Base-by-base conservation (phyloP, 1,284 basidiomycete species). In the Vanrija pseudolonga region DNA sequence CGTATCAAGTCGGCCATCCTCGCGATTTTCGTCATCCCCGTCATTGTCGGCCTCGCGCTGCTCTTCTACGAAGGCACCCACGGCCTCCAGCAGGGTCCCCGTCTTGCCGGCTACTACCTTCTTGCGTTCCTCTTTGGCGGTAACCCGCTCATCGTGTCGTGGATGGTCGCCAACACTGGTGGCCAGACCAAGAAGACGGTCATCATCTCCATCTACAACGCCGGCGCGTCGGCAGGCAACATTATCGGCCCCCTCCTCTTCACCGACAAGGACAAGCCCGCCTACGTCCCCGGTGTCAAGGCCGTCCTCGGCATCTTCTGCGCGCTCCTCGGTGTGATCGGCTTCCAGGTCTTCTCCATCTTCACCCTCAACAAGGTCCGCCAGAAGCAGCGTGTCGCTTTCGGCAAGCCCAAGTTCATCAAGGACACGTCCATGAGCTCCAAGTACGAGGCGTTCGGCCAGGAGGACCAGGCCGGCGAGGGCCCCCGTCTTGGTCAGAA, bases 111-210 rank as follows among this genome's bases (percentile, higher is more conserved):
- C 0, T 79, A 77, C 69, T 78, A 78, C 67, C 64, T 77, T 40
- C 50, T 76, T 18, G 66, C 72, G 0, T 74, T 76, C 65, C 59
- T 77, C 9, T 79, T 73, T 56, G 75, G 71, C 23, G 68, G 68
- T 36, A 77, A 76, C 61, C 76, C 77, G 5, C 60, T 73, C 23
- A 68, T 76, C 42, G 65, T 74, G 32, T 67, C 69, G 4, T 78
- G 77, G 77, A 71, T 78, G 55, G 68, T 71, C 19, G 69, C 71
- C 38, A 77, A 76, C 71, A 73, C 67, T 9, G 77, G 66, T 5
- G 76, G 77, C n/a, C 67, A 71, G 47, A 76, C 77, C 38, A 78
- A 78, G 67, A 76, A 77, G 56, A 67, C 76, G 0, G 61, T 66
- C 26, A 60, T 72, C 19, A 69, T 67, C n/a, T 50, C 38, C 28